Evolutionary conservation across 1,284 basidiomycete species (phyloP), one percentile per base, ranked within the genome.

Genomic region (Austroboletus niveus): DNA sequence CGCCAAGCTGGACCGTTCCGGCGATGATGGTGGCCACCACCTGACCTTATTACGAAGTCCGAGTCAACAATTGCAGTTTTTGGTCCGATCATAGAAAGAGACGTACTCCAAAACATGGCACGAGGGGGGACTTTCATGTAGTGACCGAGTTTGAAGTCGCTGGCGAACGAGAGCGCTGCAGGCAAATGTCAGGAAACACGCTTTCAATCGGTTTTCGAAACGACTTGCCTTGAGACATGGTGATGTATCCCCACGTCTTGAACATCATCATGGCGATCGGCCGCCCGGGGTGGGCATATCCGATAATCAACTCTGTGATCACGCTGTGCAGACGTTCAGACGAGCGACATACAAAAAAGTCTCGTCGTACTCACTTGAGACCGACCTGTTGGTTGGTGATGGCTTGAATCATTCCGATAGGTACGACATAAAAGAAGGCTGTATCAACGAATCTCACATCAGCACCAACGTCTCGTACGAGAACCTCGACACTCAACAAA

Each of bases 111-210:
- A 51, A 79, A 79, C 64, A 78, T 74, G 0, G 70, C 52, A 36
- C 77, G 73, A 20, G 79, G 80, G 8, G 77, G 73, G 31, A 81
- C 59, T 67, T 82, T 82, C 72, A 79, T 80, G 61, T 80, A 79
- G 52, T 78, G 76, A 29, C 72, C 77, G 36, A 80, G 63, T 58
- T 79, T 80, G 53, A 75, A 68, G 55, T 82, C 79, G 5, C 64
- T 53, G 1, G 74, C 55, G 55, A 79, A 80, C 5, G 54, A 24
- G 30, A 78, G 58, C 0, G 75, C 62, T 63, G 17, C 3, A 20
- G 15, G 22, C 22, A 24, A 24, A 43, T 6, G 20, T 59, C 11
- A 63, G 49, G 43, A 36, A 12, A 24, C 22, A 24, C 22, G 5
- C 22, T 24, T 24, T 24, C 22, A 24, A 24, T 24, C 22, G 3